Percentiles rank a stretch among this genome's conserved stretches.
Evolutionary conservation across 768 basidiomycete species (phyloP).

Genomic region (Strobilomyces dryophilus): DNA sequence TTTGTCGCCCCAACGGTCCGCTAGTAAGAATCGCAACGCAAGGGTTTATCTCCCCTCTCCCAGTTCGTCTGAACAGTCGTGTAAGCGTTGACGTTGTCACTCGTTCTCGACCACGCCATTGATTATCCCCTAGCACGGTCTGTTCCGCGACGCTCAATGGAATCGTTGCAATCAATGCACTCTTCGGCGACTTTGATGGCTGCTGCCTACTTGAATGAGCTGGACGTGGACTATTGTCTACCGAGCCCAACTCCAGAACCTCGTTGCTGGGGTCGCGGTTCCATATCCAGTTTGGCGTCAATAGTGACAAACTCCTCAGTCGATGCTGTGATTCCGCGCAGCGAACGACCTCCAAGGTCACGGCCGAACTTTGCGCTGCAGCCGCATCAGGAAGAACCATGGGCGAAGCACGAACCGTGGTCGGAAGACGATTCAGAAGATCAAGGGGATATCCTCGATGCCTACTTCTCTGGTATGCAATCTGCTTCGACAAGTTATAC

Average conservation of each 20-base stretch:
- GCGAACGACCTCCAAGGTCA: constrained; percentile 14
- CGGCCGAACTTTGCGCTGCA: constrained; percentile 9
- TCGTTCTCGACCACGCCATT: neutral
- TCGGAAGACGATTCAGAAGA: constrained; percentile 23
- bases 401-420: constrained; percentile 13
- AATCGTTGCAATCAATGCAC: constrained; percentile 31
- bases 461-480: constrained; percentile 38
- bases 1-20: constrained; percentile 16
- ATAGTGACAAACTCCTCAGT: constrained; percentile 54
- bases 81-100: constrained; percentile 6
- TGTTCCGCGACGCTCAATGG: constrained; percentile 17
- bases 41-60: constrained; percentile 18
- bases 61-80: constrained; percentile 5
- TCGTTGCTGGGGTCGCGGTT: constrained; percentile 30
- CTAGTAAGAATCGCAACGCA: constrained; percentile 16
- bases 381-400: constrained; percentile 17
- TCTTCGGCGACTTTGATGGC: constrained; percentile 25
- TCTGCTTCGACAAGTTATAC: neutral
- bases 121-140: constrained; percentile 16
- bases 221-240: constrained; percentile 27
- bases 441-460: constrained; percentile 38
- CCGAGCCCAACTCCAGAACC: constrained; percentile 19
- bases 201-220: constrained; percentile 27
- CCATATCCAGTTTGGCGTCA: constrained; percentile 53
- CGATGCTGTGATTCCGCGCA: constrained; percentile 51